Evolutionary conservation across 2,329 filamentous ascomycete genomes (phyloP).

Genomic region (Botrytis medusae): DNA sequence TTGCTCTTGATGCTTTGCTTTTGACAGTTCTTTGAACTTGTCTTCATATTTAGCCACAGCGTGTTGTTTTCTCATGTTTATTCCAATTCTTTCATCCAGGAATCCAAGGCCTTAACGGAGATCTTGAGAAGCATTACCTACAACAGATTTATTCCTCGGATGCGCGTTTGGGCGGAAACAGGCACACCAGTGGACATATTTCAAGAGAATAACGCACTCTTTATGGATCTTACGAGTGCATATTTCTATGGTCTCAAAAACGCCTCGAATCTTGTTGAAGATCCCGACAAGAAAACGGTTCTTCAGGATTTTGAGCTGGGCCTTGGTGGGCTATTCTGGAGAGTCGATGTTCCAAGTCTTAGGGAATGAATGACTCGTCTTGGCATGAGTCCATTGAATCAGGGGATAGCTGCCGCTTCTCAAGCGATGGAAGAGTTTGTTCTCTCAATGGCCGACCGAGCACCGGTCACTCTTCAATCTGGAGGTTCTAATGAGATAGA

Average conservation of each 20-base stretch:
- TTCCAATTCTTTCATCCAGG: slow-evolving; percentile 6
- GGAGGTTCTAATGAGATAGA: neutral
- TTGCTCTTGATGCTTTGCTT: neutral
- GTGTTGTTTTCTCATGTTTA: slow-evolving; percentile 9
- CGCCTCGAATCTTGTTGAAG: neutral
- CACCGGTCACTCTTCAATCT: neutral
- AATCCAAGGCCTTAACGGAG: neutral
- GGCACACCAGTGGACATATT: neutral
- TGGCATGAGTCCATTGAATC: neutral
- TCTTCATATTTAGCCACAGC: neutral
- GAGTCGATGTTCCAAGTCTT: neutral
- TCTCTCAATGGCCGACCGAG: neutral
- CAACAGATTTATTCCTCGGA: neutral
- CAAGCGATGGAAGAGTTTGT: neutral
- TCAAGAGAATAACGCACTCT: neutral
- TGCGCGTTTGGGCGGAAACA: neutral
- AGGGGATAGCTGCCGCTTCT: neutral
- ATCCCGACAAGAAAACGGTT: neutral
- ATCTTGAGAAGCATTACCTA: neutral
- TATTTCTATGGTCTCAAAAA: slow-evolving; percentile 2
- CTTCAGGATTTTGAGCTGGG: neutral
- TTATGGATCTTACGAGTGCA: slow-evolving; percentile 3
- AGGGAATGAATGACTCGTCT: neutral
- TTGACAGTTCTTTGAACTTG: neutral
- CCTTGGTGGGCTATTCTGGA: neutral